These are phyloP conservation scores for Hirschfeldia incana DNA, from an alignment of 345 rosid genomes.

Conservation along the genomic window DNA sequence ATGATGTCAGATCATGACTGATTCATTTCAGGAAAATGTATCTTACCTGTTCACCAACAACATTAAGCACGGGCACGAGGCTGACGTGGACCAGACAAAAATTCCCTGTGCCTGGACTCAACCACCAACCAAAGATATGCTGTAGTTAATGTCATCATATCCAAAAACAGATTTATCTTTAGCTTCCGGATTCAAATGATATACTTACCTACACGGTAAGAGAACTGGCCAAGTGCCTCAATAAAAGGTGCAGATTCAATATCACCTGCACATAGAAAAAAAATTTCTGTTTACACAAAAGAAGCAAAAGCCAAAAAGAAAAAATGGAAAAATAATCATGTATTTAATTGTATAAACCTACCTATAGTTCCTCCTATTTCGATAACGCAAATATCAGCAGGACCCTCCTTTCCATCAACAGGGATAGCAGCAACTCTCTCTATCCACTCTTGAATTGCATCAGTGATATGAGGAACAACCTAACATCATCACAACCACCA, in stretches of 20 bases:
- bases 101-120: constrained; percentile 69
- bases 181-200: constrained; percentile 3
- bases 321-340: background rate
- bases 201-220: constrained; percentile 74
- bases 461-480: constrained; percentile 95
- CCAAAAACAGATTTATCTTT: background rate
- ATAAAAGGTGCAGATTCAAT: constrained; percentile 91
- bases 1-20: constrained; percentile 15
- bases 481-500: constrained; percentile 17
- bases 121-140: constrained; percentile 29
- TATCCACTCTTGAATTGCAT: constrained; percentile 95
- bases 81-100: constrained; percentile 97
- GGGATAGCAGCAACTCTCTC: constrained; percentile 76
- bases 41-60: constrained; percentile 93
- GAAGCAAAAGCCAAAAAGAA: constrained; percentile 4
- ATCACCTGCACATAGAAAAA: constrained; percentile 61
- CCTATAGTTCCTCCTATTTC: constrained; percentile 99
- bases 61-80: constrained; percentile 94
- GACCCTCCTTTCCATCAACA: constrained; percentile 78
- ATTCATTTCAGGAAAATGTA: constrained; percentile 21
- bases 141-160: constrained; percentile 27
- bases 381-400: constrained; percentile 92
- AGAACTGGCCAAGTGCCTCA: constrained; percentile 92
- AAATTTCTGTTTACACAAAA: constrained; percentile 22
- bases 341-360: constrained; percentile 14